A percentile compares a stretch with the other conserved stretches of the same genome.
These are phyloP conservation scores for Daldinia eschscholtzii DNA, from an alignment of 2,329 filamentous ascomycete genomes.

Conservation along the genomic window DNA sequence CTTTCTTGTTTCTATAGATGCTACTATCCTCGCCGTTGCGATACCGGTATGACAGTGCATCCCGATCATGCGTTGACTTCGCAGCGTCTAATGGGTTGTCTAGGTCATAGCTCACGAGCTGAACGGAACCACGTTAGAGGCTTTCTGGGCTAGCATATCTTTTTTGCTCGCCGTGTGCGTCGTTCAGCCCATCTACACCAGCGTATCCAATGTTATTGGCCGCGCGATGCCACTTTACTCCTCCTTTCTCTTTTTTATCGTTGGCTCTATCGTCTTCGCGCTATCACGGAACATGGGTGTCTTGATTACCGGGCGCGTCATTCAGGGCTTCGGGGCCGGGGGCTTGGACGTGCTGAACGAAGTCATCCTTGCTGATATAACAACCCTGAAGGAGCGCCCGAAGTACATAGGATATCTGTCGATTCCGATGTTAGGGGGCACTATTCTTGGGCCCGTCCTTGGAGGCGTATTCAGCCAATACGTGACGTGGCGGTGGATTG, in stretches of 20 bases:
- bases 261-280: constrained; percentile 52
- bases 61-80: neutral
- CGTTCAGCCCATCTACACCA: constrained; percentile 45
- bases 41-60: neutral
- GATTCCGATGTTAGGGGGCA: constrained; percentile 45
- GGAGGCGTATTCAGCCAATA: constrained; percentile 47
- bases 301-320: constrained; percentile 44
- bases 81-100: neutral
- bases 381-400: constrained; percentile 50
- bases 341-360: constrained; percentile 49
- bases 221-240: constrained; percentile 49
- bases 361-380: constrained; percentile 52
- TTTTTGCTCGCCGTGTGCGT: constrained; percentile 43
- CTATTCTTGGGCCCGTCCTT: constrained; percentile 48
- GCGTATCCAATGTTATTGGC: constrained; percentile 49
- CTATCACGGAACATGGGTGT: constrained; percentile 38
- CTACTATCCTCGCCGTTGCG: neutral
- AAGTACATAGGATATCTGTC: constrained; percentile 45
- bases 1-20: constrained; percentile 3
- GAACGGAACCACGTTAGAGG: neutral
- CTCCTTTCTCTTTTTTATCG: constrained; percentile 52
- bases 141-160: constrained; percentile 52
- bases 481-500: constrained; percentile 48
- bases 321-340: constrained; percentile 50
- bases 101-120: constrained; percentile 9